Evolutionary conservation across 2,329 filamentous ascomycete genomes (phyloP), one percentile per base, ranked within the genome.

Genomic region (Teratosphaeria nubilosa): DNA sequence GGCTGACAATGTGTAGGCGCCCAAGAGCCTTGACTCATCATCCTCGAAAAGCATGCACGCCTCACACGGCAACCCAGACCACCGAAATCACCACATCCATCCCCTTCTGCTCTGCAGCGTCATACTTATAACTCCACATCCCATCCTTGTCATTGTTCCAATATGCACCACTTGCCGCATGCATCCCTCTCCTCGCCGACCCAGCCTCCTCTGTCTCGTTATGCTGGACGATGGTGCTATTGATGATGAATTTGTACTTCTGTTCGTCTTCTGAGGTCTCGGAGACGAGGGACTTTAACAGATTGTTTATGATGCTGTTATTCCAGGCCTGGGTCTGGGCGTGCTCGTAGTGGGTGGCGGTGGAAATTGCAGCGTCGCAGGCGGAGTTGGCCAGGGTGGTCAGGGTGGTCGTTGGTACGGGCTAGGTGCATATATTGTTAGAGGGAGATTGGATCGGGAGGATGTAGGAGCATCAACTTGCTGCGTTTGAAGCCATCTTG

Each of bases 181-280:
- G 89, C 89, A 94, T 94, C 64, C 94, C 94, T 64, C 92, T 84
- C 64, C 91, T 27, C 11, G 52, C 52, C 10, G 41, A 24, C 5
- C 34, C 34, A 7, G 10, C 31, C 3, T 14, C 85, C 75, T 14
- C 85, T 75, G 66, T 45, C 22, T 56, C 41, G 13, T 51, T 53
- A n/a, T 97, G 92, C 79, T 99, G 92, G 66, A 97, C 95, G 71
- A 97, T 96, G 65, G 92, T 97, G 79, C 90, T 95, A 81, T 96
- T 97, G 77, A 95, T 91, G 66, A 91, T 90, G 77, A 92, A 97
- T 76, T 97, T 97, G 83, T 86, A 96, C 56, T 68, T 65, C n/a
- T 56, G 32, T 13, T 48, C 16, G 88, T 86, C 27, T 82, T 77
- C 30, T 56, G 86, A 85, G 72, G 68, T 65, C 57, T 91, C 88